Evolutionary conservation across 2,329 filamentous ascomycete species (phyloP), one percentile per base, ranked within the genome.

Genomic region (Graphilbum sp.): DNA sequence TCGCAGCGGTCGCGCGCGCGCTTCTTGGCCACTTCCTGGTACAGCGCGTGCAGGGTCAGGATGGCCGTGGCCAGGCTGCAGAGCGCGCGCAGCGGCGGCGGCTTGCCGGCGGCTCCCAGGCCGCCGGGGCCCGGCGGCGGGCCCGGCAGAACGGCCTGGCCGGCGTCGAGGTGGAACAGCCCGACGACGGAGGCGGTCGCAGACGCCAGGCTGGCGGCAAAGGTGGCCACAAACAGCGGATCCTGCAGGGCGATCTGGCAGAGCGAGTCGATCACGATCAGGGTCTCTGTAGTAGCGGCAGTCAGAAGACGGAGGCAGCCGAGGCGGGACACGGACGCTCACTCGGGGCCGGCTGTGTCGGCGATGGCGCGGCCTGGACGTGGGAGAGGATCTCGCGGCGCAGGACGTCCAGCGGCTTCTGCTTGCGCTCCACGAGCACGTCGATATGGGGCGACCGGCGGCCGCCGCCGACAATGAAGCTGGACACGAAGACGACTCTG

Each of bases 41-140:
- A 62, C 30, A 95, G 67, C 13, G 75, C 81, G 30, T 79, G 75
- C 0, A 82, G 65, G 5, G 72, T 75, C 42, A 96, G 67, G 38
- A 96, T 71, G 4, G 85, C 79, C 4, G 90, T 98, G n/a, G 87
- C 83, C 41, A 95, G 75, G 57, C 92, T 92, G 34, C 69, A 72
- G 18, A 96, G 65, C 1, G 86, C 62, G 2, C 75, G 75, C 12
- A 92, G 64, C 0, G 85, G 75, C 21, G 73, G 61, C 1, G 86
- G 84, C 16, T 71, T 61, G 56, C 83, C 76, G 50, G 70, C 64
- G 46, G 56, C n/a, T n/a, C n/a, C n/a, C n/a, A n/a, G n/a, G n/a
- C n/a, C n/a, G n/a, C n/a, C n/a, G n/a, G n/a, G n/a, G n/a, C n/a
- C n/a, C 60, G 27, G 41, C 57, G 10, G n/a, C 16, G 23, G 27